Percentiles rank a stretch among this genome's conserved stretches.
phyloP scores from a whole-genome alignment of 2,329 filamentous ascomycete genomes.

The Nemania sp. region DNA sequence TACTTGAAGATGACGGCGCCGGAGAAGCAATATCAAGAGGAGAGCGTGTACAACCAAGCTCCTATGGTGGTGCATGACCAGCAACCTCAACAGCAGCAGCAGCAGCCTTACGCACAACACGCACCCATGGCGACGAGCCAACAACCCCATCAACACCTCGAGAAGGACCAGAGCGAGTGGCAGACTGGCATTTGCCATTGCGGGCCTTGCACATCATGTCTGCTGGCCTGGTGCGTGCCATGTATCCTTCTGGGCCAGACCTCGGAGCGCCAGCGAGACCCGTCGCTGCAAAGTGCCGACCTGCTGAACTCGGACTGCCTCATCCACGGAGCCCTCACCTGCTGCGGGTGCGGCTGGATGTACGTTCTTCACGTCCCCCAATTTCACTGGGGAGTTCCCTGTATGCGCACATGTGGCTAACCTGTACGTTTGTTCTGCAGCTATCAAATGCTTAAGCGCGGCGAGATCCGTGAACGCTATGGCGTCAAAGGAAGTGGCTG shows the following conservation, averaged over 20 bases:
- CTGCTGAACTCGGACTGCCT: constrained; percentile 38
- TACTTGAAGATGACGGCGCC: constrained; percentile 4
- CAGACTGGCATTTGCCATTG: constrained; percentile 38
- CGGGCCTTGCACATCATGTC: constrained; percentile 35
- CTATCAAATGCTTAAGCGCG: constrained; percentile 48
- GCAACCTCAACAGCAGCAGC: constrained; percentile 14
- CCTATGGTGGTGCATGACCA: constrained; percentile 3
- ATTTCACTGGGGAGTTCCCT: no score
- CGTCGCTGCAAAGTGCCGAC: constrained; percentile 35
- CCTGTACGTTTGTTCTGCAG: constrained; percentile 37
- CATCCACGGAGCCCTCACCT: constrained; percentile 32
- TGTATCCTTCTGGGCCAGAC: constrained; percentile 41
- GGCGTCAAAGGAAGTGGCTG: constrained; percentile 47
- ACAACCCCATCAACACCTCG: constrained; percentile 14
- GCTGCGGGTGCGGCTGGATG: constrained; percentile 39
- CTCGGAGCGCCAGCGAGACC: constrained; percentile 38
- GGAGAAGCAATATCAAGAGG: constrained; percentile 12
- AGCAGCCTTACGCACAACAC: constrained; percentile 15
- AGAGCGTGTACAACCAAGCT: constrained; percentile 9
- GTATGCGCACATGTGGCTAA: neutral
- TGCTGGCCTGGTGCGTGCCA: constrained; percentile 37
- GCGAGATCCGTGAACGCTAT: constrained; percentile 48
- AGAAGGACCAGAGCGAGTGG: constrained; percentile 36
- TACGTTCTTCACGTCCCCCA: no score
- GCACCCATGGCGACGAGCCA: constrained; percentile 14